These are phyloP conservation scores for Colletotrichum graminicola DNA, from an alignment of 2,329 filamentous ascomycete genomes.

Conservation along the genomic window DNA sequence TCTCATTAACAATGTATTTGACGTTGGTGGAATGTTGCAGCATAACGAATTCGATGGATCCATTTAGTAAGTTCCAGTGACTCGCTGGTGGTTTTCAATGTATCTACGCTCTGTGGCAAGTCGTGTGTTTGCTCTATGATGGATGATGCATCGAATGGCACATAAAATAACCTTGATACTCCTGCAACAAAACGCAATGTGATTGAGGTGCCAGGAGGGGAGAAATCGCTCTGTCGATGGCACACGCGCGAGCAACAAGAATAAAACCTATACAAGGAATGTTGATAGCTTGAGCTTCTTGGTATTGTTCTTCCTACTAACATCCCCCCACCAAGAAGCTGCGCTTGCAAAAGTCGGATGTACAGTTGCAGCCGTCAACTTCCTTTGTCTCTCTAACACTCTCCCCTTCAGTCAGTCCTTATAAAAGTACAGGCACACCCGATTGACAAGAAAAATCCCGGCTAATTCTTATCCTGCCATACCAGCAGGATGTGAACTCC, in stretches of 20 bases:
- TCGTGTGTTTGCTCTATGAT: not conserved
- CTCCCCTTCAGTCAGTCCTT: slow-evolving; percentile 9
- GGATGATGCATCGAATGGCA: not conserved
- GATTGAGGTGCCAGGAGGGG: not conserved
- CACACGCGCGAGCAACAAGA: not conserved
- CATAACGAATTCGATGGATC: not conserved
- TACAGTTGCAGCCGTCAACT: slow-evolving; percentile 2
- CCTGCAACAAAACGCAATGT: not conserved
- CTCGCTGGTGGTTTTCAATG: not conserved
- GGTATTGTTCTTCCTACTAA: slow-evolving; percentile 33
- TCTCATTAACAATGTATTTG: not conserved
- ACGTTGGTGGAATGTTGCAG: not conserved
- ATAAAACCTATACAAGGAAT: not conserved
- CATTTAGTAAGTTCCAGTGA: not conserved
- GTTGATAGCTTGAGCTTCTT: not conserved
- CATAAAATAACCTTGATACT: not conserved
- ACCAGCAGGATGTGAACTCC: slow-evolving; percentile 36
- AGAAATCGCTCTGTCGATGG: not conserved
- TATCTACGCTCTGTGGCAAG: not conserved
- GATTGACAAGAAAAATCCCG: slow-evolving; percentile 23
- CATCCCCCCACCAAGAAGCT: not conserved
- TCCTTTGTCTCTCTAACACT: not conserved
- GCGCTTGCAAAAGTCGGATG: not conserved
- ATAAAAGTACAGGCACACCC: not conserved
- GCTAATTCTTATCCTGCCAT: slow-evolving; percentile 29